Base-by-base conservation (phyloP, 2,329 filamentous ascomycete species). In the Blastomyces gilchristii region DNA sequence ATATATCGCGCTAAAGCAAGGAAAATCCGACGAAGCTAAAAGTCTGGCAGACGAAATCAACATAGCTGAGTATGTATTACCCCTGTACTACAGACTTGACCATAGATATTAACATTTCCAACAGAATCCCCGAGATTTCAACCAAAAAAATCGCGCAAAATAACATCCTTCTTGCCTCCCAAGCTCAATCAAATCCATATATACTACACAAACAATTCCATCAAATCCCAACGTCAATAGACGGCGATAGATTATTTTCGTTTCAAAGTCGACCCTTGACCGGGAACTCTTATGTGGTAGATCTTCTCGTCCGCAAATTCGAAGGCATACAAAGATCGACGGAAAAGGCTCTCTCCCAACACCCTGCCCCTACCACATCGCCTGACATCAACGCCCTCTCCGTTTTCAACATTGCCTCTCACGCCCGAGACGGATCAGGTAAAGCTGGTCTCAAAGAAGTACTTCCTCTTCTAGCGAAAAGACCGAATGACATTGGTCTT, bases 401-500 rank as follows among this genome's bases (percentile, higher is more conserved):
- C 2, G 84, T 85, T 7, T 79, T 87, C 65, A 86, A 89, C 69
- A 90, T 90, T 14, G 90, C 91, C 47, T 91, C 91, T 14, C 83
- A 87, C 68, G 83, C 87, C 8, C 81, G 85, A 57, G 83, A 85
- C 45, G 76, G 81, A 67, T 81, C 81, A 11, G 87, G 85, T 54
- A 88, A 87, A 69, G 81, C 85, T 56, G 85, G 87, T 5, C 76
- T 96, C 43, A 89, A 87, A 71, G 80, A 84, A 45, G 83, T 95
- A 34, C 76, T 90, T 3, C 83, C 84, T 0, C 74, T 92, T 14
- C 78, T 93, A 7, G 87, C 90, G 69, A 87, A 85, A 71, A 82
- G 90, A 39, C 90, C 91, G 0, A 84, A 85, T 64, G 91, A 97
- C 71, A 79, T 96, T 28, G 93, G 92, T 1, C 80, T 97, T 2